Conservation (phyloP, 2,329 filamentous ascomycete species). For the Zymoseptoria tritici region DNA sequence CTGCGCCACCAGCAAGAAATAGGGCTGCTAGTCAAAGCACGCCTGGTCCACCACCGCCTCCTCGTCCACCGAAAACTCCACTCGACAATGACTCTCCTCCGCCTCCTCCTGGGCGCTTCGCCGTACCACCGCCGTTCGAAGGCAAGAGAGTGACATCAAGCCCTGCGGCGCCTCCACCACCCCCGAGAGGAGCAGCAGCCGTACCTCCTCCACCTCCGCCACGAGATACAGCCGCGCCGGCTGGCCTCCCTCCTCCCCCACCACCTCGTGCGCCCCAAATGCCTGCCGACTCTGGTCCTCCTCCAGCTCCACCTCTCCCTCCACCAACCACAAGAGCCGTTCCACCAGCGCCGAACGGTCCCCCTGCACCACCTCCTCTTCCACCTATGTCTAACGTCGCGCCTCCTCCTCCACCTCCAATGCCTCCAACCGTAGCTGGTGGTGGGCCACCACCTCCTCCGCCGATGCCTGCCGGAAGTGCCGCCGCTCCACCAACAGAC, state of each 20-base stretch:
- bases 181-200: constrained; percentile 38
- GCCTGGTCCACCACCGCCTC: constrained; percentile 42
- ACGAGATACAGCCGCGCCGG: constrained; percentile 31
- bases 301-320: constrained; percentile 31
- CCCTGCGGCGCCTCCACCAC: constrained; percentile 55
- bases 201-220: constrained; percentile 47
- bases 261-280: constrained; percentile 57
- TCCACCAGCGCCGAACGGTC: constrained; percentile 22
- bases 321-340: constrained; percentile 22
- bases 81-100: constrained; percentile 51
- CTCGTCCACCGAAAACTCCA: constrained; percentile 44
- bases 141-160: constrained; percentile 53
- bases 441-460: constrained; percentile 34
- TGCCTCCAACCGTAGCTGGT: constrained; percentile 29
- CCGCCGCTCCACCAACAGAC: constrained; percentile 43
- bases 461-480: constrained; percentile 29
- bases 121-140: constrained; percentile 71
- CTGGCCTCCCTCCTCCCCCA: constrained; percentile 31
- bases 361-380: constrained; percentile 39
- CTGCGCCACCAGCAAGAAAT: constrained; percentile 51
- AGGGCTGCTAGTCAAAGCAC: constrained; percentile 26
- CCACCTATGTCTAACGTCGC: constrained; percentile 32
- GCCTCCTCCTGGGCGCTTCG: constrained; percentile 45
- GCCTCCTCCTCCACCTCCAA: constrained; percentile 35
- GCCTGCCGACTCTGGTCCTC: constrained; percentile 31